phyloP scores from a whole-genome alignment of 805 yeast genomes.

The Starmerella powellii region DNA sequence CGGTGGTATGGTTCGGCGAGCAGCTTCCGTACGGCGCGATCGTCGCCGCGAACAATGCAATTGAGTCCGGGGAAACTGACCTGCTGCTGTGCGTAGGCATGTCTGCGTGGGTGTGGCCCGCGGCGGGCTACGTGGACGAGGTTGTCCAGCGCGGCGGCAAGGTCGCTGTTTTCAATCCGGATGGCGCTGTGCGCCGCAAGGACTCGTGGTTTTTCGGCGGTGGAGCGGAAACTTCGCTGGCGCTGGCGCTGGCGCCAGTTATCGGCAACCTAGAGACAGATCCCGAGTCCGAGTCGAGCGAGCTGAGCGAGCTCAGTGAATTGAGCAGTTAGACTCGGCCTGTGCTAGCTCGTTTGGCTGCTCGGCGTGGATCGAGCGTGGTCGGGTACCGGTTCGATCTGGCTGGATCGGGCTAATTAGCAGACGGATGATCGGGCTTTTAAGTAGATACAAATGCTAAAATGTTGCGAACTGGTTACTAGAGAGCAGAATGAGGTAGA shows the following conservation, averaged over 20 bases:
- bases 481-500: too few species aligned
- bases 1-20: slow-evolving; percentile 95
- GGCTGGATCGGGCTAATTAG: too few species aligned
- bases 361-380: not conserved
- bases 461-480: too few species aligned
- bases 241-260: slow-evolving; percentile 46
- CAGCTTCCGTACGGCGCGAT: slow-evolving; percentile 54
- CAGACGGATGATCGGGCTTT: too few species aligned
- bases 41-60: slow-evolving; percentile 58
- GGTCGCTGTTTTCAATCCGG: slow-evolving; percentile 68
- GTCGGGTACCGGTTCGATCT: too few species aligned
- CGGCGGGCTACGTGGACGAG: slow-evolving; percentile 78
- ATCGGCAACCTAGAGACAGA: slow-evolving; percentile 1
- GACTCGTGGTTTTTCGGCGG: slow-evolving; percentile 65
- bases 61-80: slow-evolving; percentile 48
- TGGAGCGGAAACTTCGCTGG: slow-evolving; percentile 63
- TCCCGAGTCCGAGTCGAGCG: slow-evolving; percentile 7
- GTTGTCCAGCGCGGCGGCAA: slow-evolving; percentile 62
- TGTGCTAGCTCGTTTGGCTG: too few species aligned
- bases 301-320: slow-evolving; percentile 2
- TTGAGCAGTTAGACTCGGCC: too few species aligned
- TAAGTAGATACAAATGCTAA: too few species aligned
- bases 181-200: slow-evolving; percentile 25
- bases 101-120: slow-evolving; percentile 80
- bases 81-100: slow-evolving; percentile 75